A percentile compares a stretch with the other conserved stretches of the same genome.
These are phyloP conservation scores for Aphanocladium album DNA, from an alignment of 2,329 filamentous ascomycete genomes.

Conservation along the genomic window DNA sequence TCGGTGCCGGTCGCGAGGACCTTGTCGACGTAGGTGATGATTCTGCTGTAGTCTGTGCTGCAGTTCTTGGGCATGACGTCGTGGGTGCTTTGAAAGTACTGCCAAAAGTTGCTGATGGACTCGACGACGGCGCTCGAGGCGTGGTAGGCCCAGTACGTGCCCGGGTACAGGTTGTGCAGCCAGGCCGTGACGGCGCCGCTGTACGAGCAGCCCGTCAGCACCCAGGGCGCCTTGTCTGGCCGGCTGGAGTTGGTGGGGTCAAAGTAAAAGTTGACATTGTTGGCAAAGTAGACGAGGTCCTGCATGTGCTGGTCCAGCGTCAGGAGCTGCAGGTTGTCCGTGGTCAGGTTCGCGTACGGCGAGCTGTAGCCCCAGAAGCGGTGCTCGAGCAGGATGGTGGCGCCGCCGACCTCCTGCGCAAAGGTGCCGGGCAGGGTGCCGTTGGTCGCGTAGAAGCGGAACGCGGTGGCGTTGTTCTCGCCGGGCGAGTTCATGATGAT, in stretches of 20 bases:
- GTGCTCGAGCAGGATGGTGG: slow-evolving; percentile 71
- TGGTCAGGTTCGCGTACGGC: slow-evolving; percentile 56
- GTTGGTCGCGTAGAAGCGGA: slow-evolving; percentile 61
- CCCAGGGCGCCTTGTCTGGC: slow-evolving; percentile 61
- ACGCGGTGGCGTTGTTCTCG: slow-evolving; percentile 44
- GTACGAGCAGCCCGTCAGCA: slow-evolving; percentile 76
- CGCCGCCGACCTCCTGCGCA: slow-evolving; percentile 59
- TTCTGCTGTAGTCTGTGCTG: slow-evolving; percentile 53
- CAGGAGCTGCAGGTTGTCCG: slow-evolving; percentile 66
- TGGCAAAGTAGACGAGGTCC: slow-evolving; percentile 71
- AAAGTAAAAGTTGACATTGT: slow-evolving; percentile 63
- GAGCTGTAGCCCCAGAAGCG: slow-evolving; percentile 78
- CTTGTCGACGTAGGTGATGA: slow-evolving; percentile 43
- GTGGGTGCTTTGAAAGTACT: slow-evolving; percentile 44
- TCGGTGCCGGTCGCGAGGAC: slow-evolving; percentile 36
- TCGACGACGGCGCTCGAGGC: slow-evolving; percentile 71
- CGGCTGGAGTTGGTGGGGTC: slow-evolving; percentile 50
- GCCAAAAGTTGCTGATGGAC: slow-evolving; percentile 69
- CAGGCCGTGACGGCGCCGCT: slow-evolving; percentile 73
- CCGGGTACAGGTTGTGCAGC: slow-evolving; percentile 66
- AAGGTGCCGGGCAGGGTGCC: slow-evolving; percentile 64
- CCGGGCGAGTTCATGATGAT: slow-evolving; percentile 64
- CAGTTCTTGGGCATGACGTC: slow-evolving; percentile 51
- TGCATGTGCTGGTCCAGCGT: slow-evolving; percentile 73
- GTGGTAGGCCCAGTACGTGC: slow-evolving; percentile 70